Evolutionary conservation across 148 eudicot genomes (phyloP), one percentile per base, ranked within the genome.

Genomic region (Arctostaphylos glauca): DNA sequence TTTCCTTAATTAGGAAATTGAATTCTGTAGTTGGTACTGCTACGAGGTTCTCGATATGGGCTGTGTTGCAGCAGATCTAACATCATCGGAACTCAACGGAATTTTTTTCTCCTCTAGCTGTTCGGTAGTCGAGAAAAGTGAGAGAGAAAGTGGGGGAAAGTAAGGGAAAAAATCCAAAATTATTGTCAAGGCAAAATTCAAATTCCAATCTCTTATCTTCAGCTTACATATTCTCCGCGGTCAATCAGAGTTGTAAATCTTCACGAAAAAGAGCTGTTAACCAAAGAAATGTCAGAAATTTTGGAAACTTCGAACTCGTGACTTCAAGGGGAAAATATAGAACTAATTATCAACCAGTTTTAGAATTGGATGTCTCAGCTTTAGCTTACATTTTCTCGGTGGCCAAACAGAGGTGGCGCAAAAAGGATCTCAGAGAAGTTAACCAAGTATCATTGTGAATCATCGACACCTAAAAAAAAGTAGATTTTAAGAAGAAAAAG

Each of bases 31-130:
- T 76, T 15, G 3, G 44, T 9, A 76, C n/a, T 56, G 64, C 2
- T 6, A 8, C 25, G 1, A 19, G 55, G 55, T 13, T 79, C 67
- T 43, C 13, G 23, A 31, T 10, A n/a, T 43, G 23, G 66, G 18
- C 9, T 43, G 14, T 44, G 38, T 70, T 52, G 50, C 64, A 70
- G 81, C 15, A 62, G 73, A 79, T 62, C 81, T 79, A 79, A 54
- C 72, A 79, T 5, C 52, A 47, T 5, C 9, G 50, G 5, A 8
- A 48, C 4, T 6, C 12, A n/a, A 8, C 52, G 9, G 46, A 43
- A 60, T 43, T 58, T 58, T n/a, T 21, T 31, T 62, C 43, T 47
- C 5, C 43, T 2, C 10, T 5, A 4, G 71, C 71, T 54, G 73
- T 79, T 79, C 38, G 44, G 46, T 16, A 38, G 5, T 8, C 47